Evolutionary conservation across 2,329 filamentous ascomycete species (phyloP), one percentile per base, ranked within the genome.

Genomic region (Ascochyta pisi): DNA sequence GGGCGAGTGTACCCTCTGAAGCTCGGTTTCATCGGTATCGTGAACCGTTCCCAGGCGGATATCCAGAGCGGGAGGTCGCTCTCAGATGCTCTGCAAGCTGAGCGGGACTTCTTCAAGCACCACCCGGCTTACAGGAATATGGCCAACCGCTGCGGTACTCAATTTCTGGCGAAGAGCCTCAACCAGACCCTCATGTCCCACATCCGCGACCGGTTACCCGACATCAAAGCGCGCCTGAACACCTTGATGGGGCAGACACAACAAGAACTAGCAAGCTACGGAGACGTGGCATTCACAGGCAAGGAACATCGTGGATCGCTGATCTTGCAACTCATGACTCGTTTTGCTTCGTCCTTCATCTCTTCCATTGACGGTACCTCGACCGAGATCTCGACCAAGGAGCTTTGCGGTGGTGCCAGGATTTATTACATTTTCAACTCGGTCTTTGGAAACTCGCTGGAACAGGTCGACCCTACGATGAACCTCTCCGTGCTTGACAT

Each of bases 371-470:
- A 99, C 73, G 95, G 95, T 82, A 99, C 95, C 7, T 98, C 94
- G 5, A 96, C 93, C 13, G 94, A 99, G 73, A 99, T 99, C 60
- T 98, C 95, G 16, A 99, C 95, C 34, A 98, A 99, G 78, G 95
- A 98, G 78, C 86, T 98, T 10, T 96, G 93, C 69, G 93, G 93
- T 71, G 93, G 93, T 73, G 93, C 93, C 42, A 87, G 94, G 57
- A 97, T 98, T 71, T 98, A 98, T 80, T 97, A 98, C 79, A 97
- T 98, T 66, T 98, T 97, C 84, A 98, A 98, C 79, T 96, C 93
- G 5, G 94, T 98, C 39, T 99, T 98, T 76, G 95, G 95, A 56
- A 97, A 94, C 77, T 96, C 94, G 19, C 82, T 99, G 46, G 95
- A 99, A 75, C 90, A 92, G 22, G 96, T 99, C 65, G 94, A 99